These are phyloP conservation scores for Scutellaria galericulata DNA, from an alignment of 257 asterid species.

Conservation along the genomic window DNA sequence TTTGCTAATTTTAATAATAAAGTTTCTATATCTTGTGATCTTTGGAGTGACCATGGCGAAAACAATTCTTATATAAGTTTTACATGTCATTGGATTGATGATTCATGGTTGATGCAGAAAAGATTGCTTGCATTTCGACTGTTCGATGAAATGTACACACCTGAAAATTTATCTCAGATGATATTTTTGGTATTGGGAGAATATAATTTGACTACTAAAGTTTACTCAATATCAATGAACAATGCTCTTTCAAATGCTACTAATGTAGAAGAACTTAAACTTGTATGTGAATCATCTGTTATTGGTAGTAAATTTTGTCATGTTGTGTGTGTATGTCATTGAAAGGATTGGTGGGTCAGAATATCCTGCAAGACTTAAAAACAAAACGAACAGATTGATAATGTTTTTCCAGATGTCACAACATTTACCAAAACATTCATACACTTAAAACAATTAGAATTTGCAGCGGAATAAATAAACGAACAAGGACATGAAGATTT, in stretches of 20 bases:
- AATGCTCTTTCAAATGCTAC: conserved; percentile 2
- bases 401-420: too few species aligned
- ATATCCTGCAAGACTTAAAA: too few species aligned
- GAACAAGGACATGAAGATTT: too few species aligned
- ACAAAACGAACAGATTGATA: too few species aligned
- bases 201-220: background rate
- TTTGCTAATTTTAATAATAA: background rate
- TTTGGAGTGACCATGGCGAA: background rate
- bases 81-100: conserved; percentile 17
- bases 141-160: background rate
- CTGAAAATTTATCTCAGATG: background rate
- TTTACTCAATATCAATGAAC: conserved; percentile 15
- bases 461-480: too few species aligned
- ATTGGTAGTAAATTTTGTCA: background rate
- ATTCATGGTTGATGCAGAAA: background rate
- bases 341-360: too few species aligned
- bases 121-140: background rate
- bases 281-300: background rate
- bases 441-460: too few species aligned
- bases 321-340: background rate
- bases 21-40: background rate
- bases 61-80: background rate
- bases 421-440: too few species aligned
- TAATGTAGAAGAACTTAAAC: background rate
- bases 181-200: background rate